Evolutionary conservation across 441 rosid genomes (phyloP).

Genomic region (California macrophylla): DNA sequence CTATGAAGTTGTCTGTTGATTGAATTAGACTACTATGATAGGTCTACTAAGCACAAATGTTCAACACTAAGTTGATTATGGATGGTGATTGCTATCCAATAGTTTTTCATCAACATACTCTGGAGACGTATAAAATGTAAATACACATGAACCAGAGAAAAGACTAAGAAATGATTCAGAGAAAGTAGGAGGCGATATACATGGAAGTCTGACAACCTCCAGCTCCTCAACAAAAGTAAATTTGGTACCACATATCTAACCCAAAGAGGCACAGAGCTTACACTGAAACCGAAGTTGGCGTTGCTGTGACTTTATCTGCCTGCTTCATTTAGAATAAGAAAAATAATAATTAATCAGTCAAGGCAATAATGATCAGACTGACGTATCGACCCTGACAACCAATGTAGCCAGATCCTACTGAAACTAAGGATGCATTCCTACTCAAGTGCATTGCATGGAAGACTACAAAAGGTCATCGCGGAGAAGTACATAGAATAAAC

Average conservation of each 20-base stretch:
- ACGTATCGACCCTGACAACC: not conserved
- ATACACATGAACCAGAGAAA: not conserved
- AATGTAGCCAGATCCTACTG: not conserved
- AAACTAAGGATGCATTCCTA: not conserved
- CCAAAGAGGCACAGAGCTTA: slow-evolving; percentile 34
- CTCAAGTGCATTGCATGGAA: not conserved
- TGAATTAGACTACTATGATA: too few species aligned
- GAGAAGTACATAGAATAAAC: not conserved
- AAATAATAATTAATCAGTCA: slow-evolving; percentile 11
- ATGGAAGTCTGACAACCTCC: not conserved
- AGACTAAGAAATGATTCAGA: not conserved
- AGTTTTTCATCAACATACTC: not conserved
- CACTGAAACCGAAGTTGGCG: slow-evolving; percentile 84
- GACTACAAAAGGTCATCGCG: not conserved
- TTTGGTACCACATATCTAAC: not conserved
- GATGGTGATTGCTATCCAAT: not conserved
- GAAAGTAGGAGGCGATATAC: not conserved
- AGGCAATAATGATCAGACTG: slow-evolving; percentile 2
- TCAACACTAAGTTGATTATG: not conserved
- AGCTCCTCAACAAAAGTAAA: not conserved
- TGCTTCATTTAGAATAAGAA: slow-evolving; percentile 31
- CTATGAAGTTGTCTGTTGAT: too few species aligned
- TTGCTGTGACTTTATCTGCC: slow-evolving; percentile 55
- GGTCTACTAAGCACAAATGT: not conserved
- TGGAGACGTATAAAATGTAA: not conserved